These are phyloP conservation scores for Pseudogymnoascus sp. DNA, from an alignment of 2,329 filamentous ascomycete species.

Conservation along the genomic window DNA sequence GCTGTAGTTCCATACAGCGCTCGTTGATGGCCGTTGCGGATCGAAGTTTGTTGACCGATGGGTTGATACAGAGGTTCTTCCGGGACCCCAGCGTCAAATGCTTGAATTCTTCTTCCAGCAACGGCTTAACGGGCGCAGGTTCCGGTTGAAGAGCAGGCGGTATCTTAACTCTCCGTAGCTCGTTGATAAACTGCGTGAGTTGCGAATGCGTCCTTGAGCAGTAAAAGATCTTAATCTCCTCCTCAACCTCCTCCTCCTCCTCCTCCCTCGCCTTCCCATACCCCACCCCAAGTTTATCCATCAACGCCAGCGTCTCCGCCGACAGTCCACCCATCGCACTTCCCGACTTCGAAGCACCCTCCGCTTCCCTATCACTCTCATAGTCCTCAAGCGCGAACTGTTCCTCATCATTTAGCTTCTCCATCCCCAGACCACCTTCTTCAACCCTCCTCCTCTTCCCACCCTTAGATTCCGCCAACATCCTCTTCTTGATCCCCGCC, in stretches of 20 bases:
- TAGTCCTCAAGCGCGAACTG: constrained; percentile 61
- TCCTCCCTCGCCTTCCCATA: constrained; percentile 25
- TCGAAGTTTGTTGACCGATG: constrained; percentile 61
- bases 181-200: constrained; percentile 59
- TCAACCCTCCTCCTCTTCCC: constrained; percentile 37
- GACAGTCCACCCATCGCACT: constrained; percentile 41
- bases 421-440: constrained; percentile 27
- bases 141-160: constrained; percentile 46
- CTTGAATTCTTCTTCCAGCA: constrained; percentile 48
- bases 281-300: constrained; percentile 44
- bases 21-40: constrained; percentile 83
- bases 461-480: constrained; percentile 28
- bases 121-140: constrained; percentile 20
- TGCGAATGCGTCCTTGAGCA: constrained; percentile 69
- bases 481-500: constrained; percentile 40
- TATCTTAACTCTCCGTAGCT: constrained; percentile 53
- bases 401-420: constrained; percentile 45
- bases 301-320: constrained; percentile 50
- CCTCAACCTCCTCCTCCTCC: constrained; percentile 40
- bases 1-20: constrained; percentile 80
- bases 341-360: constrained; percentile 21
- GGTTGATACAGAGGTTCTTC: constrained; percentile 77
- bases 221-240: constrained; percentile 60
- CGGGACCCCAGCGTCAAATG: constrained; percentile 61
- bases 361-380: constrained; percentile 49